These are phyloP conservation scores for Trichophyton rubrum DNA, from an alignment of 2,329 filamentous ascomycete species.

Conservation along the genomic window DNA sequence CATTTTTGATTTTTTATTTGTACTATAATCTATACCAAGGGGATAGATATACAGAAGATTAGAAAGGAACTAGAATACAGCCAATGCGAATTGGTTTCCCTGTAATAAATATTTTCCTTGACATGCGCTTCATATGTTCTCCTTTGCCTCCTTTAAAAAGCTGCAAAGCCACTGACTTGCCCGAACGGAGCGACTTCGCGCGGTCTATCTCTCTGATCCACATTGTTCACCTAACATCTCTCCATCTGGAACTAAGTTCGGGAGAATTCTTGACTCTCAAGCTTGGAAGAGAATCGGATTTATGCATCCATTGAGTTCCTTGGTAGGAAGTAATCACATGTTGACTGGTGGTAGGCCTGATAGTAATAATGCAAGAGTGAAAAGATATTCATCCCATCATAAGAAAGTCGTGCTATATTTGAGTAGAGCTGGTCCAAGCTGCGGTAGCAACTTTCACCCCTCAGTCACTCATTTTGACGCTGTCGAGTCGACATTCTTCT, in stretches of 20 bases:
- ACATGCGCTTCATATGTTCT: background rate
- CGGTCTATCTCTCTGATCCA: background rate
- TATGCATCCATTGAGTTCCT: background rate
- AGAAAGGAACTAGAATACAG: background rate
- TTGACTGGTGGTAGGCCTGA: background rate
- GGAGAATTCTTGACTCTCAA: background rate
- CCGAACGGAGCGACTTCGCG: background rate
- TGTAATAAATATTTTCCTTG: background rate
- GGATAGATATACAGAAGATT: background rate
- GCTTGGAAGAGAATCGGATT: background rate
- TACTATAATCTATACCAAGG: background rate
- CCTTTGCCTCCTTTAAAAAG: background rate
- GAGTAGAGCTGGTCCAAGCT: background rate
- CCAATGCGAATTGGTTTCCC: background rate
- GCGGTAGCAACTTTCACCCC: background rate
- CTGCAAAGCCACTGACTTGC: background rate
- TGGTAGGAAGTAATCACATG: background rate
- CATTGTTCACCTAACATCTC: background rate
- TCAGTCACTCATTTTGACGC: background rate
- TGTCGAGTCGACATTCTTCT: slow-evolving; percentile 37
- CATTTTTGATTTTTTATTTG: background rate
- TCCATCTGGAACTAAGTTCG: background rate
- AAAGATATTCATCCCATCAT: background rate
- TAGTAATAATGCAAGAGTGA: background rate
- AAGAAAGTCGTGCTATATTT: background rate